Percentiles rank a stretch among this genome's conserved stretches.
Conservation (phyloP, 352 stramenopile species). For the Phytophthora pistaciae region DNA sequence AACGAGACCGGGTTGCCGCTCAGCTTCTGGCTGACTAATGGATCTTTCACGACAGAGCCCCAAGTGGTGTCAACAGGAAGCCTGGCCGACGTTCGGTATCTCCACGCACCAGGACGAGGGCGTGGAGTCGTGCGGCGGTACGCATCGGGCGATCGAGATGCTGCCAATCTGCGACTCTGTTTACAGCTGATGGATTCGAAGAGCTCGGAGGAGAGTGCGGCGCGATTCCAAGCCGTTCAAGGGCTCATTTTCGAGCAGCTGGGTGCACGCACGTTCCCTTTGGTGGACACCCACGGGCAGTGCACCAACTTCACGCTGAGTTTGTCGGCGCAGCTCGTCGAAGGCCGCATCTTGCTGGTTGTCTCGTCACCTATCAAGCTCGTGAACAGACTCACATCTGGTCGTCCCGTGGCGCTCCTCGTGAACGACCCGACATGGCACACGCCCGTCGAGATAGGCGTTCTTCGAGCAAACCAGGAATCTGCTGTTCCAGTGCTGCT, state of each 20-base stretch:
- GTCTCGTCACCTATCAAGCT: constrained; percentile 86
- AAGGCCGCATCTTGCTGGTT: constrained; percentile 81
- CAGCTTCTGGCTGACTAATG: constrained; percentile 77
- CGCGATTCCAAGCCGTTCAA: constrained; percentile 72
- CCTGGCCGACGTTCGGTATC: constrained; percentile 72
- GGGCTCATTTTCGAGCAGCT: constrained; percentile 87
- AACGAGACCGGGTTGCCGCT: constrained; percentile 82
- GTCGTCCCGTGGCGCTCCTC: constrained; percentile 70
- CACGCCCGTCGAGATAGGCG: constrained; percentile 74
- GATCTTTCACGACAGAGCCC: constrained; percentile 41
- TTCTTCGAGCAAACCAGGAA: constrained; percentile 63
- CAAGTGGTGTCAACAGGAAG: constrained; percentile 52
- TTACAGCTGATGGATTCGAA: constrained; percentile 65
- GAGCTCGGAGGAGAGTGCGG: constrained; percentile 2
- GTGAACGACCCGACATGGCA: constrained; percentile 86
- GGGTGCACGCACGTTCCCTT: constrained; percentile 66
- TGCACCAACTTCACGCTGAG: constrained; percentile 71
- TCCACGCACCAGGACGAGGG: constrained; percentile 64
- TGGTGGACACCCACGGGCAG: constrained; percentile 60
- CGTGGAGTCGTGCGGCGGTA: constrained; percentile 80
- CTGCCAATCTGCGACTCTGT: constrained; percentile 66
- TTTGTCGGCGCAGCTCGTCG: constrained; percentile 72
- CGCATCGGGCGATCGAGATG: constrained; percentile 61
- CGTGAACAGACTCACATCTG: constrained; percentile 69
- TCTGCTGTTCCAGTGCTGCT: constrained; percentile 77